A percentile compares a stretch with the other conserved stretches of the same genome.
phyloP scores from a whole-genome alignment of 2,329 filamentous ascomycete species.

The Bipolaris oryzae region DNA sequence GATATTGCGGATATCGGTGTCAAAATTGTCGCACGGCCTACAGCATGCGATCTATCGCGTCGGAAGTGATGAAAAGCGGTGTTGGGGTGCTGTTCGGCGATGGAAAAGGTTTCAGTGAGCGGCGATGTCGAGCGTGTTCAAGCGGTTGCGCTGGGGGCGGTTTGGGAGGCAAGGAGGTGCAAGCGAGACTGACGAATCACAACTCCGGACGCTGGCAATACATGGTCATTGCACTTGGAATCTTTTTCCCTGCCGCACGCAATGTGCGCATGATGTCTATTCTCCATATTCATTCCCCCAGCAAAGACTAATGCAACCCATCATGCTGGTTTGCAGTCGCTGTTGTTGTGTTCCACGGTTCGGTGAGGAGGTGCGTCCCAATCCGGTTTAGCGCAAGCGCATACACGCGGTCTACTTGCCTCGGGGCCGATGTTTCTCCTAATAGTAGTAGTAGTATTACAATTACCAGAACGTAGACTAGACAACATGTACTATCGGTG shows the following conservation, averaged over 20 bases:
- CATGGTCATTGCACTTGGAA: slow-evolving; percentile 7
- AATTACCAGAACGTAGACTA: neutral
- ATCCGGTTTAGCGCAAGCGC: slow-evolving; percentile 9
- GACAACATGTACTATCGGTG: too few species aligned
- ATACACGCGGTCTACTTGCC: neutral
- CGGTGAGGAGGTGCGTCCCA: slow-evolving; percentile 1
- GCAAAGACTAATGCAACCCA: slow-evolving; percentile 1
- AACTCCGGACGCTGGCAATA: slow-evolving; percentile 2
- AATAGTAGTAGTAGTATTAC: neutral
- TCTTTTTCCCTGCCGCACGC: slow-evolving; percentile 4
- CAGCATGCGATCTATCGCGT: slow-evolving; percentile 29
- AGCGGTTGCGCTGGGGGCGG: slow-evolving; percentile 17
- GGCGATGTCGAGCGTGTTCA: slow-evolving; percentile 18
- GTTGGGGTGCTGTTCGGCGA: slow-evolving; percentile 25
- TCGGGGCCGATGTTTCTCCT: neutral
- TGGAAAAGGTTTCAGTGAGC: slow-evolving; percentile 20
- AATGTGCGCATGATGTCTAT: neutral
- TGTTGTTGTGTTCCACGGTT: slow-evolving; percentile 16
- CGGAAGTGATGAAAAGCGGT: slow-evolving; percentile 27
- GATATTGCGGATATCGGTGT: slow-evolving; percentile 41
- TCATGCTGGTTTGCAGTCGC: slow-evolving; percentile 2
- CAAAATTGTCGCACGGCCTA: slow-evolving; percentile 34
- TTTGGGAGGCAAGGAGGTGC: slow-evolving; percentile 14
- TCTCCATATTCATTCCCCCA: neutral
- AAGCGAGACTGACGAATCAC: slow-evolving; percentile 13